Conservation (phyloP, 495 filamentous ascomycete genomes). For the Platismatia glauca region DNA sequence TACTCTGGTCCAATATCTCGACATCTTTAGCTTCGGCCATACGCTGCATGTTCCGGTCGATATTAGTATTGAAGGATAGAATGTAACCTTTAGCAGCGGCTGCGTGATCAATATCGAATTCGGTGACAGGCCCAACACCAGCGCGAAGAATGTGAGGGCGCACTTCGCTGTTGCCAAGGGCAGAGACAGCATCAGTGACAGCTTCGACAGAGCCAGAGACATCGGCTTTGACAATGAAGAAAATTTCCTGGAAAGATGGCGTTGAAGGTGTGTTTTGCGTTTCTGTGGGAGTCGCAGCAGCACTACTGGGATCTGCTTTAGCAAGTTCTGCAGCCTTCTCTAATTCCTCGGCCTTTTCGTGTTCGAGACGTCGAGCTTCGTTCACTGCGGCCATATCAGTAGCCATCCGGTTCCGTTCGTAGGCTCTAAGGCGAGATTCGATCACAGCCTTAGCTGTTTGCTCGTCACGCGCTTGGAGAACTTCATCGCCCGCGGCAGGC, state of each 20-base stretch:
- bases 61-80: conserved; percentile 75
- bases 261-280: conserved; percentile 11
- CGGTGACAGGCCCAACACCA: conserved; percentile 65
- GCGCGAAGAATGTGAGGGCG: conserved; percentile 66
- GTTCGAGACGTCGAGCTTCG: conserved; percentile 51
- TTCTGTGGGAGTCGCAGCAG: conserved; percentile 6
- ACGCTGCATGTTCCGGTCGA: conserved; percentile 57
- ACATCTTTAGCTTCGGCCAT: conserved; percentile 64
- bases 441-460: conserved; percentile 73
- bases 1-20: conserved; percentile 70
- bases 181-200: conserved; percentile 60
- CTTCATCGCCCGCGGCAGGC: conserved; percentile 78
- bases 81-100: conserved; percentile 60
- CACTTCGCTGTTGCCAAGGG: conserved; percentile 77
- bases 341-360: conserved; percentile 51
- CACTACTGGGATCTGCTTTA: conserved; percentile 6
- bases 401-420: conserved; percentile 50
- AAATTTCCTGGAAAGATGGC: conserved; percentile 48
- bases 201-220: conserved; percentile 91
- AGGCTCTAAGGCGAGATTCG: conserved; percentile 58
- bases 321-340: conserved; percentile 32
- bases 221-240: conserved; percentile 86
- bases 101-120: conserved; percentile 85
- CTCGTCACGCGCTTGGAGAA: conserved; percentile 73
- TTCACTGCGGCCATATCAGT: conserved; percentile 72